Base-by-base conservation (phyloP, 495 filamentous ascomycete genomes). In the Lentithecium fluviatile region DNA sequence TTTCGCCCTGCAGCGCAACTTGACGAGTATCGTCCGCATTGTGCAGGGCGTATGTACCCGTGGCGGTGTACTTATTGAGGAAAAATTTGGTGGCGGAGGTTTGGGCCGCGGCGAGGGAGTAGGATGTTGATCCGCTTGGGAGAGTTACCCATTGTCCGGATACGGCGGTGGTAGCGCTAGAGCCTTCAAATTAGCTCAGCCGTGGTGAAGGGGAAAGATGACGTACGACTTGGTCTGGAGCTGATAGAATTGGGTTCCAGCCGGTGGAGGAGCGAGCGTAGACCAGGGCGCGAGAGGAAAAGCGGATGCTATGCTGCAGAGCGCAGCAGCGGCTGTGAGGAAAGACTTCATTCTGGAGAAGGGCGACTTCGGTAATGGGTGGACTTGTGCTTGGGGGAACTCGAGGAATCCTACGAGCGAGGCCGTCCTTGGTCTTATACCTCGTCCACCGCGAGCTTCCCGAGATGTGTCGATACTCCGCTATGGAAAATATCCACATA, bases 11-110 rank as follows among this genome's bases (percentile, higher is more conserved):
- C 2, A 65, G 56, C 42, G 62, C 62, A n/a, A 65, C 29, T 40
- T 65, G 62, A 26, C 62, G 62, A 1, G 62, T 60, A 45, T 65
- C 62, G 37, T 65, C 62, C 12, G 50, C 19, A 45, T 65, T 65
- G 51, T 45, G 32, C 24, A 65, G 6, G 1, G 50, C 17, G 26
- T 60, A 65, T 2, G 62, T 65, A 32, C 56, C 45, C 0, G 56
- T 65, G 34, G 56, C 42, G 13, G 46, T 37, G 50, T 60, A 65
- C 34, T 50, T 24, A 6, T 45, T 49, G 43, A 52, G 21, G 43
- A 55, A 65, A 32, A 65, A 65, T 23, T 60, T 55, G 19, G 56
- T 26, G 12, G 56, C 62, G 7, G 62, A 40, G 2, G 56, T 6
- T 20, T 49, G 50, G 0, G 62, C 20, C 24, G 40, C 17, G 26